These are phyloP conservation scores for Pseudogymnoascus sp. DNA, from an alignment of 2,329 filamentous ascomycete genomes.

Conservation along the genomic window DNA sequence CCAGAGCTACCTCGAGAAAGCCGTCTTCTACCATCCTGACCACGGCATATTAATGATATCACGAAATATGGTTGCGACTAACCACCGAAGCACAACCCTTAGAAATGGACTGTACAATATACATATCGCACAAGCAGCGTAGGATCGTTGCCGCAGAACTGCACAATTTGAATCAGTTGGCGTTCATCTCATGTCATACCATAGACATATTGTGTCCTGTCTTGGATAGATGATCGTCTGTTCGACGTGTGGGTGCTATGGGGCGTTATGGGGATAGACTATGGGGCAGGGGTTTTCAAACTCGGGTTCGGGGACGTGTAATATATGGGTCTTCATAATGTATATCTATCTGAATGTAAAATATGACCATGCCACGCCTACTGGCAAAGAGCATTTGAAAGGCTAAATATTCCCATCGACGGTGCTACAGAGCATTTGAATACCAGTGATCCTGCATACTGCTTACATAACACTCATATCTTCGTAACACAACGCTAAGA, in stretches of 20 bases:
- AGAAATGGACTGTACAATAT: not conserved
- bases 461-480: not conserved
- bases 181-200: not conserved
- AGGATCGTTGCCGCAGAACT: not conserved
- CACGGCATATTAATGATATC: not conserved
- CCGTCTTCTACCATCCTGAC: not conserved
- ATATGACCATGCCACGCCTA: not conserved
- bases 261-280: not conserved
- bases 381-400: not conserved
- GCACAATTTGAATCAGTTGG: not conserved
- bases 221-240: not conserved
- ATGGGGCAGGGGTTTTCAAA: not conserved
- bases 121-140: not conserved
- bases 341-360: not conserved
- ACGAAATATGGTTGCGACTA: no score
- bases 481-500: not conserved
- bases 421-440: not conserved
- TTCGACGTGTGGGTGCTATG: not conserved
- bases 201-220: not conserved
- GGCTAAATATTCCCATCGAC: no score
- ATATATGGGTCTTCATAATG: not conserved
- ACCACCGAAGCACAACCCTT: not conserved
- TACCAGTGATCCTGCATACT: not conserved
- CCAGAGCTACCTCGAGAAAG: not conserved
- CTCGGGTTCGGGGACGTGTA: not conserved